Evolutionary conservation across 208 protist genomes (phyloP), one percentile per base, ranked within the genome.

Genomic region (Trypanosomatidae sp.): DNA sequence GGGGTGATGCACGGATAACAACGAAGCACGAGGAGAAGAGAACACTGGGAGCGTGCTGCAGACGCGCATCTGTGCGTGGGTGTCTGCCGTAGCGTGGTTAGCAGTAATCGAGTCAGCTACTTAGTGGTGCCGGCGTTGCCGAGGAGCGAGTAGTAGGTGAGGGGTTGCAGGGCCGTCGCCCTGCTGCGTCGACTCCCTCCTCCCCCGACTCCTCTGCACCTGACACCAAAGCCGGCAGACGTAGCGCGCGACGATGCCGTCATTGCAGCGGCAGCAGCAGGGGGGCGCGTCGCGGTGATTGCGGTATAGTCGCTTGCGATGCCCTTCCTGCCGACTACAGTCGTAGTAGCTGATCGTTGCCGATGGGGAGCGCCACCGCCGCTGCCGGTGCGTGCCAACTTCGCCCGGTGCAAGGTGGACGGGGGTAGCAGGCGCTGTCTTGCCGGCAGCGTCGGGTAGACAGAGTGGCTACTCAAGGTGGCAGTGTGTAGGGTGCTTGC

Each of bases 321-420:
- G 39, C 33, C 60, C 60, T 3, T 47, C 39, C 17, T 13, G 22
- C 50, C 50, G 52, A 0, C 7, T 15, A 47, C 15, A 7, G 36
- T 22, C 36, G 8, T 64, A 22, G 68, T 13, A 15, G 10, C 8
- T 28, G 33, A 10, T 44, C 46, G 25, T 39, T 44, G 66, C 50
- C 22, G 60, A 33, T 19, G 44, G 3, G 59, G 62, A 0, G 30
- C 52, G 10, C 25, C 41, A 22, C n/a, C 44, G 6, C 75, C 55
- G 64, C 75, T 80, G 55, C 75, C 75, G 4, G 75, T 80, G 9
- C 69, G 69, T 2, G 75, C 52, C n/a, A 80, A 53, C 43, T 64
- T 58, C 2, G 58, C 55, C 28, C 64, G 69, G 55, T 67, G 75
- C n/a, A 50, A 59, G 19, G 75, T 62, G 6, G 53, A 7, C 19